Conservation (phyloP, 169 alveolate genomes). For the Eimeria praecox region DNA sequence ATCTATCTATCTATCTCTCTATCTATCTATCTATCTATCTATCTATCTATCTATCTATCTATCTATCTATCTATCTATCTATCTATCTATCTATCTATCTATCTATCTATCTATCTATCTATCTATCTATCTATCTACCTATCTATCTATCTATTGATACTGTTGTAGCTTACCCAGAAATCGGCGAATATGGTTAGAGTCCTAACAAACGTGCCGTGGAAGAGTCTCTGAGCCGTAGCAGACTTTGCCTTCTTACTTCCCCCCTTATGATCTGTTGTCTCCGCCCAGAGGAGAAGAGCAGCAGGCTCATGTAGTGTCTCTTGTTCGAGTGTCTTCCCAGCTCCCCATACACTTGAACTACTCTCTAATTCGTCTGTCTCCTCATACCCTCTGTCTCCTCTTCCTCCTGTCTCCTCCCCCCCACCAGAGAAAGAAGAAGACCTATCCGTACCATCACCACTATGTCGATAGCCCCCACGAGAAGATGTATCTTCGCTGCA, state of each 20-base stretch:
- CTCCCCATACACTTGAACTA: neutral
- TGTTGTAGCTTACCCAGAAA: constrained; percentile 40
- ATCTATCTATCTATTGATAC: neutral
- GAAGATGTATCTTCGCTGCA: constrained; percentile 9
- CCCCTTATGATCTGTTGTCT: constrained; percentile 69
- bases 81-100: neutral
- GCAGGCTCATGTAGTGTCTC: constrained; percentile 45
- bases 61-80: too few relatives aligned
- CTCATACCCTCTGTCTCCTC: neutral
- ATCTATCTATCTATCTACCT: neutral
- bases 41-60: neutral
- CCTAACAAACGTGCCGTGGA: constrained; percentile 75
- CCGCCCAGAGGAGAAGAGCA: constrained; percentile 64
- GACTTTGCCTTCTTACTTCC: constrained; percentile 28
- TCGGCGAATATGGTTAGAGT: constrained; percentile 68
- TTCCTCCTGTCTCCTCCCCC: too few relatives aligned
- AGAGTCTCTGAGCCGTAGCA: constrained; percentile 44
- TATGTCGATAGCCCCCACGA: neutral
- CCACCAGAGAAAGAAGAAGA: neutral
- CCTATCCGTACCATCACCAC: neutral
- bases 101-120: too few relatives aligned
- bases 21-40: neutral
- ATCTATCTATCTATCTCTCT: neutral
- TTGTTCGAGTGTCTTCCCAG: constrained; percentile 22
- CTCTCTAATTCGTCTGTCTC: neutral